A percentile compares a stretch with the other conserved stretches of the same genome.
These are phyloP conservation scores for Halenospora varia DNA, from an alignment of 495 filamentous ascomycete genomes.

Conservation along the genomic window DNA sequence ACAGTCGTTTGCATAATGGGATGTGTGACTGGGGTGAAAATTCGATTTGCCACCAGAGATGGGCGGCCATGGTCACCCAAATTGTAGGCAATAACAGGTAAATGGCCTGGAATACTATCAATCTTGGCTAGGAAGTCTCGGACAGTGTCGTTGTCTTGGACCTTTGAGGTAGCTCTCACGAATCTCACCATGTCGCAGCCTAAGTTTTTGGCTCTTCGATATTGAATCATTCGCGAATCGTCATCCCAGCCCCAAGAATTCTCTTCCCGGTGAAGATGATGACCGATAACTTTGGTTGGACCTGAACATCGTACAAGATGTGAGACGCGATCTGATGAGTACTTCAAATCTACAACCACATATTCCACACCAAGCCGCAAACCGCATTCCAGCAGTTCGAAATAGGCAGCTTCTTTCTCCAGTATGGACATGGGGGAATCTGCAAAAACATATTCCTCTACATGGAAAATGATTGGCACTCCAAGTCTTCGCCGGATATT, in stretches of 20 bases:
- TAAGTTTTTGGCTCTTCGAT: conserved; percentile 52
- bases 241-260: conserved; percentile 58
- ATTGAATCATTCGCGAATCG: conserved; percentile 49
- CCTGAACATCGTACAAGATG: conserved; percentile 56
- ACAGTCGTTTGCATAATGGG: conserved; percentile 52
- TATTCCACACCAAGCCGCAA: conserved; percentile 73
- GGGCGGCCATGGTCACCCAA: conserved; percentile 62
- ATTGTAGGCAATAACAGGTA: conserved; percentile 67
- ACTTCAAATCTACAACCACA: conserved; percentile 59
- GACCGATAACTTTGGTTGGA: conserved; percentile 70
- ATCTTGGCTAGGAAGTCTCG: conserved; percentile 49
- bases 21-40: conserved; percentile 66
- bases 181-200: conserved; percentile 71
- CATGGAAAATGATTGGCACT: conserved; percentile 65
- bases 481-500: conserved; percentile 52
- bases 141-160: conserved; percentile 56
- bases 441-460: conserved; percentile 49
- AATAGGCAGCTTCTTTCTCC: conserved; percentile 43
- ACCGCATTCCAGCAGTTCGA: conserved; percentile 61
- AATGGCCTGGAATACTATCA: conserved; percentile 33
- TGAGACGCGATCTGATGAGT: conserved; percentile 41
- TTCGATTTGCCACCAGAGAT: conserved; percentile 63
- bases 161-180: conserved; percentile 54
- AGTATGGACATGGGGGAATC: conserved; percentile 23
- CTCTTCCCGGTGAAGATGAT: conserved; percentile 48